A percentile compares a stretch with the other conserved stretches of the same genome.
Conservation (phyloP, 768 basidiomycete species). For the Mycena epipterygia region DNA sequence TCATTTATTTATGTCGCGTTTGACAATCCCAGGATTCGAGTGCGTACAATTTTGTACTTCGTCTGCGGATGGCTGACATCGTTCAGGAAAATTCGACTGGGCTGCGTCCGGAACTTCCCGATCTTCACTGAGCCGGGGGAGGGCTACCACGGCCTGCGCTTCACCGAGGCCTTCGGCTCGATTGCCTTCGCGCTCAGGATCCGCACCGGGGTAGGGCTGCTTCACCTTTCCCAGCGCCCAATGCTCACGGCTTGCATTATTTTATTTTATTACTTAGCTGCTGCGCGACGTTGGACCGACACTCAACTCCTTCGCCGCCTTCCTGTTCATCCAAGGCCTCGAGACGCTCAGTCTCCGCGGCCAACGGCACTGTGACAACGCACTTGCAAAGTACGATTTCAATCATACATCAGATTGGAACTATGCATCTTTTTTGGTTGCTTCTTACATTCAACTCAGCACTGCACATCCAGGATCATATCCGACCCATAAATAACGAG, state of each 20-base stretch:
- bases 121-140: conserved; percentile 81
- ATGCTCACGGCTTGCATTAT: too few relatives aligned
- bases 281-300: conserved; percentile 77
- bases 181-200: conserved; percentile 76
- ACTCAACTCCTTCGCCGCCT: conserved; percentile 80
- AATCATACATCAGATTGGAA: too few relatives aligned
- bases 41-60: too few relatives aligned
- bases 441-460: too few relatives aligned
- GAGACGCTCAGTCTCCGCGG: conserved; percentile 82
- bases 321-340: conserved; percentile 82
- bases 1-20: not conserved
- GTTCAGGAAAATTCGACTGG: conserved; percentile 80
- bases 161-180: conserved; percentile 75
- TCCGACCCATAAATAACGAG: too few relatives aligned
- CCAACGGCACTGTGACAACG: conserved; percentile 80
- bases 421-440: too few relatives aligned
- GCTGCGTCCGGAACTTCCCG: conserved; percentile 75
- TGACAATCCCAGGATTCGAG: not conserved
- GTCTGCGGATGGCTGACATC: too few relatives aligned
- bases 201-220: conserved; percentile 64
- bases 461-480: too few relatives aligned
- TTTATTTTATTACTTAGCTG: too few relatives aligned
- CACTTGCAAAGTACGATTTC: conserved; percentile 66
- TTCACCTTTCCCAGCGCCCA: too few relatives aligned
- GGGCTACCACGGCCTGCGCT: conserved; percentile 81